Percentiles rank a stretch among this genome's conserved stretches.
Evolutionary conservation across 495 filamentous ascomycete species (phyloP).

Genomic region (Penicillium macrosclerotiorum): DNA sequence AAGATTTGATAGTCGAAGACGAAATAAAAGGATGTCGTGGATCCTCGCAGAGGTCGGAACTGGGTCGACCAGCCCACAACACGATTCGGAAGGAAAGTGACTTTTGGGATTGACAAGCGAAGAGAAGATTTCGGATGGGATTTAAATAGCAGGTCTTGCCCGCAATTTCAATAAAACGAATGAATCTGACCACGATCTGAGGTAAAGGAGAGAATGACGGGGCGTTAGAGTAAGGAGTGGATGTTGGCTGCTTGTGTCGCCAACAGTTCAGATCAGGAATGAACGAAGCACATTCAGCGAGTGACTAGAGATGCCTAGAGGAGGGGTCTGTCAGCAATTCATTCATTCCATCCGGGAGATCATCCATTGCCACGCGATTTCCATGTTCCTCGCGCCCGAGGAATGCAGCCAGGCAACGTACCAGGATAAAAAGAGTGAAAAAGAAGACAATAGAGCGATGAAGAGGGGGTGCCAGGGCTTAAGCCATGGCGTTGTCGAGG

Average conservation of each 20-base stretch:
- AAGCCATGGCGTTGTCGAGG: conserved; percentile 20
- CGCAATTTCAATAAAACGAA: conserved; percentile 7
- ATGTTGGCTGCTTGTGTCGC: conserved; percentile 4
- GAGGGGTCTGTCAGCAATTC: conserved; percentile 4
- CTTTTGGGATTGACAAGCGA: not conserved
- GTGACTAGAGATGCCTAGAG: not conserved
- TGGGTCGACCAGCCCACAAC: conserved; percentile 18
- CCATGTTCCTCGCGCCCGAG: not conserved
- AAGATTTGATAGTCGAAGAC: not conserved
- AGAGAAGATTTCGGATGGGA: too few relatives aligned
- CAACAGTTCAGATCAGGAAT: conserved; percentile 2
- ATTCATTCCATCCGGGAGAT: not conserved
- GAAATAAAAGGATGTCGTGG: conserved; percentile 1
- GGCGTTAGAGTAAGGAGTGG: conserved; percentile 19
- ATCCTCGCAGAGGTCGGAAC: conserved; percentile 23
- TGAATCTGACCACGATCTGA: conserved; percentile 1
- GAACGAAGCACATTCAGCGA: conserved; percentile 4
- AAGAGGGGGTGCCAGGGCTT: conserved; percentile 1
- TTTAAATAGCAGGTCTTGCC: conserved; percentile 23
- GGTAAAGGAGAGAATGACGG: conserved; percentile 4
- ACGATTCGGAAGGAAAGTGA: conserved; percentile 3
- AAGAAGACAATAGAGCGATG: conserved; percentile 2
- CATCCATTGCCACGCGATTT: not conserved
- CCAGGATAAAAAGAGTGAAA: conserved; percentile 17
- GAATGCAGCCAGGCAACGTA: conserved; percentile 8